These are phyloP conservation scores for Amanita fuliginea DNA, from an alignment of 768 basidiomycete genomes.

Conservation along the genomic window DNA sequence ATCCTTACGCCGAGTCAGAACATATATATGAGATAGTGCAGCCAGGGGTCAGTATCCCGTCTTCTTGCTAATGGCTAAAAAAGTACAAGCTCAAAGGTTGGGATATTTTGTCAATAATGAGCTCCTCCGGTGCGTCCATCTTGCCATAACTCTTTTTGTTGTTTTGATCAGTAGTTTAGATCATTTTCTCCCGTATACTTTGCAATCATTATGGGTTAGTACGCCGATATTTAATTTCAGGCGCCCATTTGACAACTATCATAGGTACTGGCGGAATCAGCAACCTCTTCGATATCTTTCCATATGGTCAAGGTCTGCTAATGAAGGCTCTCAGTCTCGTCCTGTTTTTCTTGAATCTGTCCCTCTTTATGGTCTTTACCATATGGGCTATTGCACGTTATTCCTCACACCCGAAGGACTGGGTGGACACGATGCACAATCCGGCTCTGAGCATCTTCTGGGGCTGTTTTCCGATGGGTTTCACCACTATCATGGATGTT, in stretches of 20 bases:
- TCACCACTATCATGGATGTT: constrained; percentile 37
- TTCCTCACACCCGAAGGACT: constrained; percentile 26
- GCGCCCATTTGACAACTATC: no score
- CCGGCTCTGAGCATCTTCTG: constrained; percentile 41
- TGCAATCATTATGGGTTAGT: constrained; percentile 2
- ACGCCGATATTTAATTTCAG: neutral
- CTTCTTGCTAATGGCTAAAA: neutral
- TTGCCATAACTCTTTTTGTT: neutral
- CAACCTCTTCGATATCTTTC: constrained; percentile 4
- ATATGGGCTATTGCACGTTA: constrained; percentile 28
- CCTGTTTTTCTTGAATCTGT: constrained; percentile 24
- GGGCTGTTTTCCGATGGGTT: constrained; percentile 36
- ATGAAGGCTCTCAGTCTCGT: constrained; percentile 7
- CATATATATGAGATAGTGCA: no score
- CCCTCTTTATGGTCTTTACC: constrained; percentile 33
- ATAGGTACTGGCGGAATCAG: constrained; percentile 4
- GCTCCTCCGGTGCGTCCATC: neutral
- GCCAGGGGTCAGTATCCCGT: neutral
- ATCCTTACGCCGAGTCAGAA: no score
- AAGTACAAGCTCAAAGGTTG: neutral
- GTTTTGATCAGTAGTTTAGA: neutral
- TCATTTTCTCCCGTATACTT: constrained; percentile 4
- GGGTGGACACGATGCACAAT: constrained; percentile 35
- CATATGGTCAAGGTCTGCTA: constrained; percentile 2
- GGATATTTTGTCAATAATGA: neutral